A percentile compares a stretch with the other conserved stretches of the same genome.
Conservation (phyloP, 495 filamentous ascomycete species). For the Annulohypoxylon stygium region DNA sequence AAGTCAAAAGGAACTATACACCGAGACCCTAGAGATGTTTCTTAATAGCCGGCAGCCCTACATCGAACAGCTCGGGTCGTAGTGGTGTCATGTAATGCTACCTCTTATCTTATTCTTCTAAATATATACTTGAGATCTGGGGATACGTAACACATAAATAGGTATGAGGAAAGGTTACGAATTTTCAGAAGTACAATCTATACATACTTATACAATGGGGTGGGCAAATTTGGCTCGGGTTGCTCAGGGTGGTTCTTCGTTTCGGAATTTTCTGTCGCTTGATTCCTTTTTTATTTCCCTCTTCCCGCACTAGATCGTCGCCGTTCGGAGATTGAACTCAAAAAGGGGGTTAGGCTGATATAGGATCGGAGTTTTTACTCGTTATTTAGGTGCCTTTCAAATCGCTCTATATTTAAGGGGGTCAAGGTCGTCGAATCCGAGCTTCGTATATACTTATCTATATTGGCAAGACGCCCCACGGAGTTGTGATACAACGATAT, state of each 20-base stretch:
- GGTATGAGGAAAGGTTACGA: conserved; percentile 52
- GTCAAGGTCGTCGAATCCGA: neutral
- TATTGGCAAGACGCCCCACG: conserved; percentile 8
- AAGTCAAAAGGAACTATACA: conserved; percentile 78
- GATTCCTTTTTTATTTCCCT: neutral
- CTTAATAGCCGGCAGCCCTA: conserved; percentile 53
- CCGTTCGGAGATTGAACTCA: neutral
- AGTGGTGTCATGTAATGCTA: neutral
- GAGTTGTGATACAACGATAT: conserved; percentile 9
- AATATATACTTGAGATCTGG: conserved; percentile 52
- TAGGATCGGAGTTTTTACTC: conserved; percentile 24
- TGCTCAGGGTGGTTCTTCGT: neutral
- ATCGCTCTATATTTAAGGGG: neutral
- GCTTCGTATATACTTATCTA: conserved; percentile 9
- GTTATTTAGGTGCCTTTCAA: neutral
- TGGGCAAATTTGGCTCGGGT: conserved; percentile 2
- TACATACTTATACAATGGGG: conserved; percentile 34
- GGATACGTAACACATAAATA: conserved; percentile 60
- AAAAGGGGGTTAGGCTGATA: conserved; percentile 10
- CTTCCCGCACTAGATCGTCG: neutral
- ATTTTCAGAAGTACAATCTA: conserved; percentile 36
- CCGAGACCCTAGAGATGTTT: conserved; percentile 76
- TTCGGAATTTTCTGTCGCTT: neutral
- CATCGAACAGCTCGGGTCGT: conserved; percentile 36
- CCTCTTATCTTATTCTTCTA: conserved; percentile 8